These are phyloP conservation scores for Nigrograna mackinnonii DNA, from an alignment of 2,329 filamentous ascomycete species.

Conservation along the genomic window DNA sequence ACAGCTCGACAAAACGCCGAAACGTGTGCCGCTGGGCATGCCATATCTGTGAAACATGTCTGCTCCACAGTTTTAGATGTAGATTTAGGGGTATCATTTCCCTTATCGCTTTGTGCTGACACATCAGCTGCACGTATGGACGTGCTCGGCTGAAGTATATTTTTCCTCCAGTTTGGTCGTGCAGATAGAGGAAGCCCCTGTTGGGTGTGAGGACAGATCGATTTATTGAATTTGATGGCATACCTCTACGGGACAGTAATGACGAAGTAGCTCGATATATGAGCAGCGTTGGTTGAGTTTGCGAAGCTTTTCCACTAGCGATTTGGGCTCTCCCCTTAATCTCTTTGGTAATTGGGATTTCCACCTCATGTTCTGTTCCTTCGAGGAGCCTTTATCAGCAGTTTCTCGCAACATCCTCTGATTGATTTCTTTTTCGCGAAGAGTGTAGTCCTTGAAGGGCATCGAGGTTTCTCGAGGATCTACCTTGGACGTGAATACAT, in stretches of 20 bases:
- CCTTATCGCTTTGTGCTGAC: constrained; percentile 9
- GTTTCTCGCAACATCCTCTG: constrained; percentile 25
- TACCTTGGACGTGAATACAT: constrained; percentile 79
- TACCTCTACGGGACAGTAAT: constrained; percentile 73
- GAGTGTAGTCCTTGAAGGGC: constrained; percentile 80
- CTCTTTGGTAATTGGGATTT: constrained; percentile 60
- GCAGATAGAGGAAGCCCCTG: constrained; percentile 29
- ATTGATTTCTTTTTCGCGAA: constrained; percentile 80
- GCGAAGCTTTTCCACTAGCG: constrained; percentile 70
- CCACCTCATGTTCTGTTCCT: constrained; percentile 35
- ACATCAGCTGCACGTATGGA: constrained; percentile 7
- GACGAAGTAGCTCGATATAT: constrained; percentile 74
- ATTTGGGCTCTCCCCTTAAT: constrained; percentile 64
- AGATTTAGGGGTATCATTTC: constrained; percentile 1
- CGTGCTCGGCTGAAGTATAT: constrained; percentile 18
- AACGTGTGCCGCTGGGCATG: constrained; percentile 69
- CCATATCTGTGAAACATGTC: constrained; percentile 63
- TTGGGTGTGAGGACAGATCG: constrained; percentile 14
- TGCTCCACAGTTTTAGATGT: constrained; percentile 18
- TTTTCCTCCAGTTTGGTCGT: constrained; percentile 28
- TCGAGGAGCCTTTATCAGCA: constrained; percentile 16
- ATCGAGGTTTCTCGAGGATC: constrained; percentile 70
- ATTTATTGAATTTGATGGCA: not conserved
- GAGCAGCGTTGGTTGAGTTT: constrained; percentile 73
- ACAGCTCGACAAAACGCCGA: constrained; percentile 86